Base-by-base conservation (phyloP, 192 early-diverging fungal species). In the Endogone sp. region DNA sequence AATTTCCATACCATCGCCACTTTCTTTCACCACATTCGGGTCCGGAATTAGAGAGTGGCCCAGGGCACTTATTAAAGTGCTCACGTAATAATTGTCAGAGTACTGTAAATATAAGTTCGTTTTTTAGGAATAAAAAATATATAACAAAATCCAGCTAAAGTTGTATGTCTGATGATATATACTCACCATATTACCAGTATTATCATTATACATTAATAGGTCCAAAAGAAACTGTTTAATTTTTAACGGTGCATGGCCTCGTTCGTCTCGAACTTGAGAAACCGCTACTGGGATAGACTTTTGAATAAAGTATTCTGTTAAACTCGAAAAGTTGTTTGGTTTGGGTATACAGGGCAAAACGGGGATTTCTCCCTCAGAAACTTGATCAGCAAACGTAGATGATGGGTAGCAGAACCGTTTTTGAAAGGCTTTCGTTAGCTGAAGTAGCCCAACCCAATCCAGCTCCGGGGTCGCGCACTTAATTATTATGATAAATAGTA, bases 121-220 rank as follows among this genome's bases (percentile, higher is more conserved):
- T 58, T 2, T 20, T 31, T 68, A 54, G n/a, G 9, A 63, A 0
- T n/a, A 70, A 60, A 9, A 16, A 8, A 28, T 58, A n/a, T n/a
- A 44, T 25, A 59, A 69, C 2, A 54, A 27, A 69, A n/a, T 56
- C 6, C 28, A 16, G 37, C 0, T 16, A 6, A 6, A 49, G 6
- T 16, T 16, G 16, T 6, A 16, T 11, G 16, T 49, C 16, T 11
- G 6, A 23, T 60, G 27, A 21, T 23, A 30, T 37, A 16, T 22
- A 11, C n/a, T 75, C 79, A 85, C 83, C 71, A 81, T 75, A 73
- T 97, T 98, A 59, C 89, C 88, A 57, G 91, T 89, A 71, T 98
- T 99, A 77, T 98, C 95, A 76, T 99, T 99, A 78, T 90, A 94
- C 54, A 86, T 79, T 62, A 98, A 80, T n/a, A 95, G 77, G 28